Conservation (phyloP, 1,284 basidiomycete species). For the Malassezia equina region DNA sequence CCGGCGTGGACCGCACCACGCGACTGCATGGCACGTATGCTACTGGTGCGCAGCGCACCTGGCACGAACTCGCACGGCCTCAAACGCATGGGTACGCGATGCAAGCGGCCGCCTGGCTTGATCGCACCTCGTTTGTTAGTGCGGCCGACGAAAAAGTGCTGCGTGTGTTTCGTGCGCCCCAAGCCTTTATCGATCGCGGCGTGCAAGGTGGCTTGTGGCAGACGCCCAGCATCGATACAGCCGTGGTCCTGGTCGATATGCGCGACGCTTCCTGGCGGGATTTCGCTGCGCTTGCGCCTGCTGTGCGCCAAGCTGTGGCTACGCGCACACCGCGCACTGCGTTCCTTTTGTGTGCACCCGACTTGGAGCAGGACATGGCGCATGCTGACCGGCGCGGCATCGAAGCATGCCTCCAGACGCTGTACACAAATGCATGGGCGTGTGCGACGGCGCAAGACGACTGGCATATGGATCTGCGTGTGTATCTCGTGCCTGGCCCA, state of each 20-base stretch:
- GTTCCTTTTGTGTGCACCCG: conserved; percentile 1
- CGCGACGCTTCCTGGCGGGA: not conserved
- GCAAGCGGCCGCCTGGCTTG: conserved; percentile 34
- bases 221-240: not conserved
- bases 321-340: not conserved
- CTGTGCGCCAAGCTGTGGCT: not conserved
- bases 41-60: conserved; percentile 12
- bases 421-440: conserved; percentile 38
- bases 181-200: conserved; percentile 32
- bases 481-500: conserved; percentile 23
- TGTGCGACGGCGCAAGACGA: conserved; percentile 23
- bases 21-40: conserved; percentile 28
- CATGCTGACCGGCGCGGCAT: conserved; percentile 23
- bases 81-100: conserved; percentile 46
- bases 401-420: conserved; percentile 34
- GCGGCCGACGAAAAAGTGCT: conserved; percentile 47
- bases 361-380: not conserved
- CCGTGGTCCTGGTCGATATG: conserved; percentile 8
- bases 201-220: not conserved
- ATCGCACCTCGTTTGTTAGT: conserved; percentile 37
- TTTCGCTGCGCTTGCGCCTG: not conserved
- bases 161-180: conserved; percentile 39
- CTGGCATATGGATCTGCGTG: conserved; percentile 30
- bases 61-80: conserved; percentile 45
- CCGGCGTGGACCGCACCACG: conserved; percentile 36